A percentile compares a stretch with the other conserved stretches of the same genome.
phyloP scores from a whole-genome alignment of 2,329 filamentous ascomycete genomes.

The Berkeleyomyces rouxiae region DNA sequence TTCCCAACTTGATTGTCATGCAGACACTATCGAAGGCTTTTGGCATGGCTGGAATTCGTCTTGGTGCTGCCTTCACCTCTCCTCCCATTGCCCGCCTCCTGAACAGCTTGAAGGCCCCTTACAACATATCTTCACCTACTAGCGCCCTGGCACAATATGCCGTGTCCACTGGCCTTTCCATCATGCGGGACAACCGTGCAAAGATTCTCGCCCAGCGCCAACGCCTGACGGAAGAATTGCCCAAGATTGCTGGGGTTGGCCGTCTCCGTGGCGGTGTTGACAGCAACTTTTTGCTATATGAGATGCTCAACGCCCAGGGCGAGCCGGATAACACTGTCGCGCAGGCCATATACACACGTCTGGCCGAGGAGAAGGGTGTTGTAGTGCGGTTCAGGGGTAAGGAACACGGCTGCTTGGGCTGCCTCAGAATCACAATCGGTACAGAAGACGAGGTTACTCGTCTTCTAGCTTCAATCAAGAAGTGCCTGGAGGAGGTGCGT shows the following conservation, averaged over 20 bases:
- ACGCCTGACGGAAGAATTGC: conserved; percentile 57
- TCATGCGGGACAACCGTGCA: conserved; percentile 56
- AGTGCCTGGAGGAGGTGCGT: conserved; percentile 29
- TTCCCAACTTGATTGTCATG: conserved; percentile 93
- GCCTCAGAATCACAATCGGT: conserved; percentile 79
- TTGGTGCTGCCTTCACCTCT: conserved; percentile 71
- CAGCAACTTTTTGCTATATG: conserved; percentile 81
- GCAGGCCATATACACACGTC: conserved; percentile 60
- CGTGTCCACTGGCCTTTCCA: conserved; percentile 49
- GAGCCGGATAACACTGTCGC: conserved; percentile 66
- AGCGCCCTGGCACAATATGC: conserved; percentile 64
- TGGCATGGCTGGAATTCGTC: conserved; percentile 79
- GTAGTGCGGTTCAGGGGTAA: conserved; percentile 89
- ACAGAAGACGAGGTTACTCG: conserved; percentile 72
- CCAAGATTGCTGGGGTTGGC: conserved; percentile 61
- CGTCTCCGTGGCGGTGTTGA: conserved; percentile 61
- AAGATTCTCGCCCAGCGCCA: conserved; percentile 60
- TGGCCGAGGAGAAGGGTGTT: conserved; percentile 76
- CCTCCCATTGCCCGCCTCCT: conserved; percentile 60
- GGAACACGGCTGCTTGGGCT: conserved; percentile 77
- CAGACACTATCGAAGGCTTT: conserved; percentile 98
- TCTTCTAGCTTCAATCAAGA: conserved; percentile 53
- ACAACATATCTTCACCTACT: conserved; percentile 84
- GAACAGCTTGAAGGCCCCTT: conserved; percentile 89
- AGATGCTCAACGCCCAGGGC: conserved; percentile 60